phyloP scores from a whole-genome alignment of 768 basidiomycete genomes.

The Boletus reticuloceps region DNA sequence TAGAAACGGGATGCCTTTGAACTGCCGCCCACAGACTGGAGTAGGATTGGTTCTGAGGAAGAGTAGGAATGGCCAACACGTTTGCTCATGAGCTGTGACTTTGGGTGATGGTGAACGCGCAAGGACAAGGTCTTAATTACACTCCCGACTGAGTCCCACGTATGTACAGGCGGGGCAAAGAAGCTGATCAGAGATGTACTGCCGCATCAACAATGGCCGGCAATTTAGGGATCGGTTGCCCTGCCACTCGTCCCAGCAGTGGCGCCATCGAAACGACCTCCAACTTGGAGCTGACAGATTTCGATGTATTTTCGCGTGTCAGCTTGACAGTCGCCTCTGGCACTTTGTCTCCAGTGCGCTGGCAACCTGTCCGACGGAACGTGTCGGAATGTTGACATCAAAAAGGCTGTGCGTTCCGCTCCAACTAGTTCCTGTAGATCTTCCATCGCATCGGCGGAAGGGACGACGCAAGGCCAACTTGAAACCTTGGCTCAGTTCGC shows the following conservation, averaged over 20 bases:
- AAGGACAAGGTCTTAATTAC: constrained; percentile 28
- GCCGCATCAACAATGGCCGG: constrained; percentile 27
- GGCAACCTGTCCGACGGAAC: not conserved
- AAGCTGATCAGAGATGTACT: constrained; percentile 30
- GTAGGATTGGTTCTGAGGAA: constrained; percentile 29
- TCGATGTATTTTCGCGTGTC: not conserved
- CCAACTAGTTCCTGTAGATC: constrained; percentile 16
- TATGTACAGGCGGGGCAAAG: constrained; percentile 35
- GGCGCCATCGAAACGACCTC: no score
- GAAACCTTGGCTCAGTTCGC: not conserved
- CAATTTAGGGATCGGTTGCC: constrained; percentile 2
- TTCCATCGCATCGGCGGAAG: not conserved
- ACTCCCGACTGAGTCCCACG: constrained; percentile 35
- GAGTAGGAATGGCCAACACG: constrained; percentile 30
- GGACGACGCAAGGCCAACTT: no score
- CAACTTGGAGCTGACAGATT: no score
- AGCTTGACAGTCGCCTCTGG: not conserved
- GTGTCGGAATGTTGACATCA: not conserved
- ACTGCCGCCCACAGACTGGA: constrained; percentile 31
- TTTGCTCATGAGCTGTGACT: constrained; percentile 22
- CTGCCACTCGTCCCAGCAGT: no score
- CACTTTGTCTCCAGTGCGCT: no score
- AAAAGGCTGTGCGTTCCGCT: constrained; percentile 7
- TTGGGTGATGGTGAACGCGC: constrained; percentile 17
- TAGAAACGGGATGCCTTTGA: constrained; percentile 34